A percentile compares a stretch with the other conserved stretches of the same genome.
These are phyloP conservation scores for Stellera chamaejasme DNA, from an alignment of 345 rosid genomes.

Conservation along the genomic window DNA sequence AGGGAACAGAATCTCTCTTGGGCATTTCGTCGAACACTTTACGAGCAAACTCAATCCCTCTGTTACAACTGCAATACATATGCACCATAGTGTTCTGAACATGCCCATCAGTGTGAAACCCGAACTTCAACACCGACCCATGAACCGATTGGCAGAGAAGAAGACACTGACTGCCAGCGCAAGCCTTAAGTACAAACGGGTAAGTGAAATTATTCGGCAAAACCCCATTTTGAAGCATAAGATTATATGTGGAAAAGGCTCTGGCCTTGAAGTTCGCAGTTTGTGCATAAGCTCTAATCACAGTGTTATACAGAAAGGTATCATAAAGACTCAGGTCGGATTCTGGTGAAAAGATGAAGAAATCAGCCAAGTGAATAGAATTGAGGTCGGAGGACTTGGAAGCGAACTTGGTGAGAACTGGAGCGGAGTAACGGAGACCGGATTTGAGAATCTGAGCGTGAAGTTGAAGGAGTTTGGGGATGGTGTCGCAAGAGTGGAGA, in stretches of 20 bases:
- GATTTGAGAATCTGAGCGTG: slow-evolving; percentile 34
- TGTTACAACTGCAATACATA: slow-evolving; percentile 25
- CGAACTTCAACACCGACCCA: slow-evolving; percentile 35
- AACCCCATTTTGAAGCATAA: slow-evolving; percentile 24
- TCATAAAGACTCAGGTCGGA: slow-evolving; percentile 32
- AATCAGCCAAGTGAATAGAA: slow-evolving; percentile 29
- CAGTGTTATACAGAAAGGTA: slow-evolving; percentile 40
- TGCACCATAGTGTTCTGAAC: slow-evolving; percentile 46
- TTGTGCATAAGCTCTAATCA: slow-evolving; percentile 38
- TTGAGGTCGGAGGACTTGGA: slow-evolving; percentile 36
- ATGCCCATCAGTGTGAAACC: slow-evolving; percentile 33
- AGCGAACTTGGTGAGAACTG: slow-evolving; percentile 44
- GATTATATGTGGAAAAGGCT: slow-evolving; percentile 24
- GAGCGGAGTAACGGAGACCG: slow-evolving; percentile 37
- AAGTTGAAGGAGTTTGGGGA: slow-evolving; percentile 26
- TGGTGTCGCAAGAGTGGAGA: slow-evolving; percentile 26
- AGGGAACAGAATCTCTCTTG: slow-evolving; percentile 34
- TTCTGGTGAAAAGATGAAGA: slow-evolving; percentile 33
- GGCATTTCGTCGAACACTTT: slow-evolving; percentile 46
- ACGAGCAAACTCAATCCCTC: slow-evolving; percentile 31
- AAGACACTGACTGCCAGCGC: slow-evolving; percentile 40
- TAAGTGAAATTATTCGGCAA: slow-evolving; percentile 45
- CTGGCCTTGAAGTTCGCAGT: slow-evolving; percentile 15
- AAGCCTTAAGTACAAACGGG: slow-evolving; percentile 44
- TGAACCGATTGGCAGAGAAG: slow-evolving; percentile 35